Percentiles rank a stretch among this genome's conserved stretches.
Conservation (phyloP, 2,329 filamentous ascomycete genomes). For the Fusarium sp. region DNA sequence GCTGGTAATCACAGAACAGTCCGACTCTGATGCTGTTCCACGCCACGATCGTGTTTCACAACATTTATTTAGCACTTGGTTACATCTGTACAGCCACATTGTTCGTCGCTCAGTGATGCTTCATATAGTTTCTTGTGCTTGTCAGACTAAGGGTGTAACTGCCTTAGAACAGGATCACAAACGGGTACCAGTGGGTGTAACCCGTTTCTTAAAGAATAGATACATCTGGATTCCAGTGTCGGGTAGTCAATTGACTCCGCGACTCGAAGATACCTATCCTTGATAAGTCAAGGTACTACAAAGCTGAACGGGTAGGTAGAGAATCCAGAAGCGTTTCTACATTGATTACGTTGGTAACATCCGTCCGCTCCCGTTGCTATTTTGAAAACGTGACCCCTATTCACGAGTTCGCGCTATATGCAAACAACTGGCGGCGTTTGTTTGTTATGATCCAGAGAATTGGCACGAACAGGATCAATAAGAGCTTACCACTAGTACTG, state of each 20-base stretch:
- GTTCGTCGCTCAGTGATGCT: neutral
- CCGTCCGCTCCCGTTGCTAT: neutral
- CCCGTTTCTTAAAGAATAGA: too few species aligned
- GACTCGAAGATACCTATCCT: too few species aligned
- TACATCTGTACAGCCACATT: neutral
- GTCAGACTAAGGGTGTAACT: neutral
- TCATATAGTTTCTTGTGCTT: neutral
- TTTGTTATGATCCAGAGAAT: neutral
- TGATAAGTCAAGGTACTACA: neutral
- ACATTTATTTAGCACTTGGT: neutral
- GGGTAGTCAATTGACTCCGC: too few species aligned
- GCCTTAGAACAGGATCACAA: neutral
- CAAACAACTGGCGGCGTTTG: neutral
- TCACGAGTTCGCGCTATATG: neutral
- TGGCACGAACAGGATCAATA: neutral
- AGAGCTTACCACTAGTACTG: neutral
- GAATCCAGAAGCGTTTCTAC: neutral
- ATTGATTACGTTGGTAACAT: neutral
- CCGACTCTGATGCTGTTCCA: neutral
- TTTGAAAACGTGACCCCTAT: neutral
- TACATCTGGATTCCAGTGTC: too few species aligned
- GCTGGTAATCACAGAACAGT: too few species aligned
- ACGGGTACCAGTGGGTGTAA: neutral
- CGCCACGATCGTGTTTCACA: fast-evolving
- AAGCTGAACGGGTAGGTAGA: neutral